Percentiles rank a stretch among this genome's conserved stretches.
Conservation (phyloP, 2,329 filamentous ascomycete genomes). For the Elsinoe ampelina region DNA sequence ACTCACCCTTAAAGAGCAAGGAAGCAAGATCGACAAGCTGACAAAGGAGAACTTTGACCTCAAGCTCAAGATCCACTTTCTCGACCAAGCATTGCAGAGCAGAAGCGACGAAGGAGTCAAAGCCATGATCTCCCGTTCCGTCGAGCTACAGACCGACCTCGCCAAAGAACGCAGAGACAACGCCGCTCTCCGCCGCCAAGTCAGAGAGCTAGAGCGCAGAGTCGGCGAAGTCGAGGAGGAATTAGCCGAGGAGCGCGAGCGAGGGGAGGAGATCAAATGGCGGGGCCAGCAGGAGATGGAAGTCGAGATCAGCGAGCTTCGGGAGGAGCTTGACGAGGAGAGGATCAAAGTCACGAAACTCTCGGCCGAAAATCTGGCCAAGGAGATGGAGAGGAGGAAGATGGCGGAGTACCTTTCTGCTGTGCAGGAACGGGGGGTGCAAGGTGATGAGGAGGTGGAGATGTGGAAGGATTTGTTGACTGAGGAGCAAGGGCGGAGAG, state of each 20-base stretch:
- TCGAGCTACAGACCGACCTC: constrained; percentile 84
- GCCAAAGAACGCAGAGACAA: constrained; percentile 86
- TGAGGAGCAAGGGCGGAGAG: constrained; percentile 78
- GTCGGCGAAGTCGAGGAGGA: constrained; percentile 51
- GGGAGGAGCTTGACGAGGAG: constrained; percentile 78
- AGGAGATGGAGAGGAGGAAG: constrained; percentile 77
- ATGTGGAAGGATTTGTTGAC: constrained; percentile 95
- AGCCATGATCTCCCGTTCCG: constrained; percentile 96
- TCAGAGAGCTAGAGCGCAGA: constrained; percentile 80
- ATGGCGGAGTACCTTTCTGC: constrained; percentile 71
- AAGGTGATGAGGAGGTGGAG: constrained; percentile 45
- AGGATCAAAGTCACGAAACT: constrained; percentile 76
- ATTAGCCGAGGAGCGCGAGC: constrained; percentile 36
- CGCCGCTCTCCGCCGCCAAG: constrained; percentile 66
- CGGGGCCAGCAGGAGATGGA: constrained; percentile 55
- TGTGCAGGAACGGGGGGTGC: constrained; percentile 44
- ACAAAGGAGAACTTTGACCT: constrained; percentile 98
- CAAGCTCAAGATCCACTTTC: constrained; percentile 94
- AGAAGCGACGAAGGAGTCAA: constrained; percentile 93
- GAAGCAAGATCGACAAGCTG: constrained; percentile 88
- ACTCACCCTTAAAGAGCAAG: constrained; percentile 91
- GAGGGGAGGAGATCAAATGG: constrained; percentile 32
- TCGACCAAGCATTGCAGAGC: constrained; percentile 86
- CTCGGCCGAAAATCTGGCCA: constrained; percentile 63
- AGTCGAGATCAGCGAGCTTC: constrained; percentile 74